Evolutionary conservation across 768 basidiomycete genomes (phyloP).

Genomic region (Thelephora ganbajun): DNA sequence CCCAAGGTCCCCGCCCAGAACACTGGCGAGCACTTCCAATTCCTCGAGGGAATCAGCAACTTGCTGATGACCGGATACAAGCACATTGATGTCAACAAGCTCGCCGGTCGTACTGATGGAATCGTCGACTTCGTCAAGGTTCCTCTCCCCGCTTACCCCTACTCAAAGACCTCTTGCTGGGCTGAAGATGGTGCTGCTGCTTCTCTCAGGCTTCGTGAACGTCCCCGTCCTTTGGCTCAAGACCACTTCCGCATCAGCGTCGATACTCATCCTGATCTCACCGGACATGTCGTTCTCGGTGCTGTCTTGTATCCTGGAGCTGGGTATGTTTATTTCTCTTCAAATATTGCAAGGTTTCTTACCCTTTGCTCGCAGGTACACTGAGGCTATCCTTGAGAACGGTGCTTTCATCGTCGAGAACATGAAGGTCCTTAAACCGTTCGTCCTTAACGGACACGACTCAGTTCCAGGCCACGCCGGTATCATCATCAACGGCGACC

Average conservation of each 20-base stretch:
- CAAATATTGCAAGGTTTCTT: neutral
- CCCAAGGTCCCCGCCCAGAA: conserved; percentile 17
- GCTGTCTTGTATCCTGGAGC: conserved; percentile 11
- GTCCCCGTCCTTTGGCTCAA: conserved; percentile 10
- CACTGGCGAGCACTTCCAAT: conserved; percentile 20
- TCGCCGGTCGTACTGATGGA: conserved; percentile 10
- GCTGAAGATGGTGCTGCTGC: conserved; percentile 13
- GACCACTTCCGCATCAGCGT: conserved; percentile 11
- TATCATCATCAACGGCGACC: conserved; percentile 14
- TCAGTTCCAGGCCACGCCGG: conserved; percentile 12
- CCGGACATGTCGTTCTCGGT: conserved; percentile 8
- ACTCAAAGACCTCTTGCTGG: conserved; percentile 16
- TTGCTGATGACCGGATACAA: conserved; percentile 18
- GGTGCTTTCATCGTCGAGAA: conserved; percentile 18
- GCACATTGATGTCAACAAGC: conserved; percentile 15
- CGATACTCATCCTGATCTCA: conserved; percentile 12
- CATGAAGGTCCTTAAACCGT: conserved; percentile 17
- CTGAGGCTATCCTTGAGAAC: conserved; percentile 19
- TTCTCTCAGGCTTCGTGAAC: conserved; percentile 15
- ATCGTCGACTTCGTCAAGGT: conserved; percentile 11
- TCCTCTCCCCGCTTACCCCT: conserved; percentile 18
- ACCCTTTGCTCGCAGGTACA: conserved; percentile 8
- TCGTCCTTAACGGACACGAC: conserved; percentile 12
- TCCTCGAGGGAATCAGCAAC: conserved; percentile 19
- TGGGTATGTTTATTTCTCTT: conserved; percentile 5